These are phyloP conservation scores for Penicillium maclennaniae DNA, from an alignment of 495 filamentous ascomycete genomes.

Conservation along the genomic window DNA sequence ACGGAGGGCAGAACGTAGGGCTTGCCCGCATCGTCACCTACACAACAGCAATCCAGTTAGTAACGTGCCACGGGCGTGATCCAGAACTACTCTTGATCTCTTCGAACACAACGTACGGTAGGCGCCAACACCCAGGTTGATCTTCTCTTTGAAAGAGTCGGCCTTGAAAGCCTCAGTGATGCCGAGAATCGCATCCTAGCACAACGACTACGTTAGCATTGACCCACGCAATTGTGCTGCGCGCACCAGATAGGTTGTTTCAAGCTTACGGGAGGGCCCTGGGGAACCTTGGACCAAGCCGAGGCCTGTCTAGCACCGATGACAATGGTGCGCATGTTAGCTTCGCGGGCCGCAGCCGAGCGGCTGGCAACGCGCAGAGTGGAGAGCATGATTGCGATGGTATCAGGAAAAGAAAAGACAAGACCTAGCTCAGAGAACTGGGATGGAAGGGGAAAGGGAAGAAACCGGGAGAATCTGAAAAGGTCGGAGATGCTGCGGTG, in stretches of 20 bases:
- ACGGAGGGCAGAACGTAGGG: constrained; percentile 97
- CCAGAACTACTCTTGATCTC: background rate
- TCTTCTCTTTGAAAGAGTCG: constrained; percentile 86
- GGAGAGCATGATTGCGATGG: constrained; percentile 47
- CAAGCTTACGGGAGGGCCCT: constrained; percentile 83
- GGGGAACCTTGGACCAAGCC: constrained; percentile 83
- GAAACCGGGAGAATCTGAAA: constrained; percentile 25
- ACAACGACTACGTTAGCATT: constrained; percentile 29
- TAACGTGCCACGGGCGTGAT: background rate
- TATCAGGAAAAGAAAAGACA: constrained; percentile 10
- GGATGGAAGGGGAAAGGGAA: constrained; percentile 19
- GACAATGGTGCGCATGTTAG: constrained; percentile 45
- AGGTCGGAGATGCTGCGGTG: constrained; percentile 32
- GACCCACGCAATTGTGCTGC: background rate
- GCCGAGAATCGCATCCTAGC: constrained; percentile 78
- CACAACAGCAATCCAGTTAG: constrained; percentile 14
- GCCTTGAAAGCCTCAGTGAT: constrained; percentile 99
- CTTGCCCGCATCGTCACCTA: constrained; percentile 90
- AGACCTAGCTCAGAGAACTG: constrained; percentile 13
- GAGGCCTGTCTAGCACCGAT: constrained; percentile 65
- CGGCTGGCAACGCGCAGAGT: constrained; percentile 54
- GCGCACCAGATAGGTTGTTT: background rate
- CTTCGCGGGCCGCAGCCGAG: constrained; percentile 46
- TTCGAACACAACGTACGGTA: constrained; percentile 41
- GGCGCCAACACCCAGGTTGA: constrained; percentile 78